Percentiles rank a stretch among this genome's conserved stretches.
Conservation (phyloP, 2,329 filamentous ascomycete species). For the Neofusicoccum sp. region DNA sequence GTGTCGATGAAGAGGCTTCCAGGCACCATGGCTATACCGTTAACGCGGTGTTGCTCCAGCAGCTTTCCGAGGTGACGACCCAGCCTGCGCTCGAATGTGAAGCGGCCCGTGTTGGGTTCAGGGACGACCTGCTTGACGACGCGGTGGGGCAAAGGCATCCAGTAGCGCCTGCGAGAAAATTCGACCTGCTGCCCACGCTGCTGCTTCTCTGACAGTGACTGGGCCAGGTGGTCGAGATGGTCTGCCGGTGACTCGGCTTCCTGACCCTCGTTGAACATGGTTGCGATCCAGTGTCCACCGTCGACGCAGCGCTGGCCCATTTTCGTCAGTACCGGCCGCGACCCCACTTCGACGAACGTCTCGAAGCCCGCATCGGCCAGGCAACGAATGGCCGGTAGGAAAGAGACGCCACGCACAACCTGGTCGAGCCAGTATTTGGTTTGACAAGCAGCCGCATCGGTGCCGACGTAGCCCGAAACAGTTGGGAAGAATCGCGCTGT, state of each 20-base stretch:
- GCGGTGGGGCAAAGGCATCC: background rate
- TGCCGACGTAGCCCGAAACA: background rate
- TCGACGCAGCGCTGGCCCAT: background rate
- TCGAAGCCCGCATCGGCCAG: background rate
- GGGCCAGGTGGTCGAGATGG: background rate
- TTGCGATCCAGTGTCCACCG: background rate
- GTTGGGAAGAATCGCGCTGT: background rate
- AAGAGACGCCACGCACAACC: background rate
- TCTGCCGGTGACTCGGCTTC: background rate
- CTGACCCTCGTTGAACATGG: background rate
- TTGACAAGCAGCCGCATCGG: background rate
- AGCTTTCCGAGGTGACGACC: background rate
- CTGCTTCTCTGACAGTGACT: background rate
- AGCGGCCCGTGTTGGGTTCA: background rate
- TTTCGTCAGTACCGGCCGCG: background rate
- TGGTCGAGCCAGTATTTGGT: background rate
- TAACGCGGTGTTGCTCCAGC: background rate
- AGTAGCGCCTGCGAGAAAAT: background rate
- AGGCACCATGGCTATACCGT: background rate
- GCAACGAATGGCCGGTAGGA: background rate
- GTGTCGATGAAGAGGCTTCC: background rate
- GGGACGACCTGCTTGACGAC: background rate
- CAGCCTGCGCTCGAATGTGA: background rate
- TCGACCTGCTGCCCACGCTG: background rate
- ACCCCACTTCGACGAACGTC: background rate